Evolutionary conservation across 2,329 filamentous ascomycete genomes (phyloP).

Genomic region (Clonostachys chloroleuca): DNA sequence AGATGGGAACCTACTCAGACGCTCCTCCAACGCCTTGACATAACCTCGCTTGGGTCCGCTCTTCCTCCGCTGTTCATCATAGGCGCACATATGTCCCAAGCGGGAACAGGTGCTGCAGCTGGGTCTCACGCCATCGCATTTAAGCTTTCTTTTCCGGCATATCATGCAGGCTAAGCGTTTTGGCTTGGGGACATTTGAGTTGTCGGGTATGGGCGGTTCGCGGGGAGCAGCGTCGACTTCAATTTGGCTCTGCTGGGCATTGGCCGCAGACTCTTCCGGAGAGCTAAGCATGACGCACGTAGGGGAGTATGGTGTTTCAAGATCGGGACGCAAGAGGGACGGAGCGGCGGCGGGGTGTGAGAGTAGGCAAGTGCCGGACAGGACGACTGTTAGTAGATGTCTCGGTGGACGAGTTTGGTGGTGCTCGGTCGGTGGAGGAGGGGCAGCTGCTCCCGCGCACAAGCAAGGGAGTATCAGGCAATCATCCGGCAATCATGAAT

Average conservation of each 20-base stretch:
- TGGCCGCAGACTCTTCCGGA: conserved; percentile 17
- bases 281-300: neutral
- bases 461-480: no score
- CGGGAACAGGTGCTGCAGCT: conserved; percentile 85
- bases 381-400: no score
- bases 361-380: no score
- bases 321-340: conserved; percentile 19
- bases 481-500: no score
- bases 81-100: conserved; percentile 82
- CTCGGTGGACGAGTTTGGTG: no score
- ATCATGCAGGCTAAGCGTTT: conserved; percentile 95
- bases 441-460: no score
- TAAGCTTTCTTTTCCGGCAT: conserved; percentile 86
- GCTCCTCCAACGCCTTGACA: conserved; percentile 88
- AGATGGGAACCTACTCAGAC: conserved; percentile 63
- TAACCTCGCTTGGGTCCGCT: conserved; percentile 93
- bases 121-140: conserved; percentile 80
- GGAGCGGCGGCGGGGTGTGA: neutral
- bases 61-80: conserved; percentile 90
- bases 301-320: conserved; percentile 25
- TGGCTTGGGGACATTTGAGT: conserved; percentile 64
- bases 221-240: conserved; percentile 22
- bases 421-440: no score
- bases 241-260: conserved; percentile 16
- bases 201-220: conserved; percentile 41